Conservation (phyloP, 75 land plant species). For the Ceratopteris richardii region DNA sequence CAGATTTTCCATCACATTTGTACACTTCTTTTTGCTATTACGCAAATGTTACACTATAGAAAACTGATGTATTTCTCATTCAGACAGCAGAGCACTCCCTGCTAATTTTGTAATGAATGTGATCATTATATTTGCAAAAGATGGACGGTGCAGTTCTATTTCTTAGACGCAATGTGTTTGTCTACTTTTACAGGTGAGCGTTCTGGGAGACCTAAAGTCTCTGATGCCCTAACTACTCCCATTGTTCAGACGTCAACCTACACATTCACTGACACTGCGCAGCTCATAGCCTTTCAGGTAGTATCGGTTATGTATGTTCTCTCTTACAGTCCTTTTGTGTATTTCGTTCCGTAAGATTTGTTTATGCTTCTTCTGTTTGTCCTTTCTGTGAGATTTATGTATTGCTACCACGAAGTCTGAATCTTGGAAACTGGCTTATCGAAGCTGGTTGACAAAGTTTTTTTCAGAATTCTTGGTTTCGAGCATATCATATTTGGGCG, state of each 20-base stretch:
- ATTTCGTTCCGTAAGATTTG: background rate
- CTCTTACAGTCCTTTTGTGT: background rate
- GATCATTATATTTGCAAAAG: too few relatives aligned
- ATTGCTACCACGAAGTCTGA: too few relatives aligned
- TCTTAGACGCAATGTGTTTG: background rate
- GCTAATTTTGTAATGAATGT: too few relatives aligned
- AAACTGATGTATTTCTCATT: background rate
- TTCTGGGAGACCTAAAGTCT: conserved; percentile 50
- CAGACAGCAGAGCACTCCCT: background rate
- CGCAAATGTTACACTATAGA: too few relatives aligned
- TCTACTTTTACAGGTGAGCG: conserved; percentile 59
- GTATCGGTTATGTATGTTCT: background rate
- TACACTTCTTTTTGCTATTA: too few relatives aligned
- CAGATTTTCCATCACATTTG: too few relatives aligned
- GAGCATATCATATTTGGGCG: too few relatives aligned
- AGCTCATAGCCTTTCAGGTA: conserved; percentile 80
- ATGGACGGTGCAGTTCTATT: too few relatives aligned
- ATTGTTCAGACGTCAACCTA: conserved; percentile 84
- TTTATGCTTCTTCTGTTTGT: background rate
- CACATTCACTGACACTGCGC: conserved; percentile 64
- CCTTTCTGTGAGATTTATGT: too few relatives aligned
- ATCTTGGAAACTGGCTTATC: too few relatives aligned
- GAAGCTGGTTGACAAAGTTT: too few relatives aligned
- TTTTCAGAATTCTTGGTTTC: too few relatives aligned
- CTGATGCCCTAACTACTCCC: conserved; percentile 78